phyloP scores from a whole-genome alignment of 2,329 filamentous ascomycete species.

The Penicillium paneum region DNA sequence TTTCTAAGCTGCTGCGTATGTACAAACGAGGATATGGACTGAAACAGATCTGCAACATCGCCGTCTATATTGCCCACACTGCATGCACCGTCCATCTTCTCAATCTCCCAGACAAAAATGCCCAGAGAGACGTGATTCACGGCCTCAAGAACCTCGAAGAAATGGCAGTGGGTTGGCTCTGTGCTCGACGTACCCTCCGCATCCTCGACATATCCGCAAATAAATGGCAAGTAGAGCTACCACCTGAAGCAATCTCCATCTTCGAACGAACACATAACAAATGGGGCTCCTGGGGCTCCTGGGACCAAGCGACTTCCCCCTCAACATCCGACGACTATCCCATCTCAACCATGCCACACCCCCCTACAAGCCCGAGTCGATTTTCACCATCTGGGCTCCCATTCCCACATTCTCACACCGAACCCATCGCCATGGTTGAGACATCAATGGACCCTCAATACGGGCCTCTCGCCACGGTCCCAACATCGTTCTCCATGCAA shows the following conservation, averaged over 20 bases:
- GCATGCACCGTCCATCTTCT: conserved; percentile 93
- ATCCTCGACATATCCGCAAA: conserved; percentile 80
- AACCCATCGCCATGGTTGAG: conserved; percentile 12
- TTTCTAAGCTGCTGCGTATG: conserved; percentile 89
- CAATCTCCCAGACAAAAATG: conserved; percentile 88
- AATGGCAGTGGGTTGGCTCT: conserved; percentile 92
- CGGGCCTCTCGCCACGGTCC: conserved; percentile 3
- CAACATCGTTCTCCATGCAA: conserved; percentile 21
- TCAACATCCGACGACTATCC: conserved; percentile 29
- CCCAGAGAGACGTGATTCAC: conserved; percentile 82
- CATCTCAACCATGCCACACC: conserved; percentile 14
- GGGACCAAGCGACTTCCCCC: conserved; percentile 41
- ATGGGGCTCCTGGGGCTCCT: conserved; percentile 65
- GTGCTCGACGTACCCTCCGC: conserved; percentile 76
- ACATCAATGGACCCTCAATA: conserved; percentile 17
- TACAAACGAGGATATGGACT: conserved; percentile 92
- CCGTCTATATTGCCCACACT: conserved; percentile 91
- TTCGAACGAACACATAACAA: conserved; percentile 75
- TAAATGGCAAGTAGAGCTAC: conserved; percentile 87
- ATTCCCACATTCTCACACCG: conserved; percentile 3
- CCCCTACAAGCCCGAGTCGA: conserved; percentile 18
- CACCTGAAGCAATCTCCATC: conserved; percentile 73
- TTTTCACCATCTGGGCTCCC: conserved; percentile 14
- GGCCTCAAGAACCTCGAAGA: conserved; percentile 90
- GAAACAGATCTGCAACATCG: conserved; percentile 92